A percentile compares a stretch with the other conserved stretches of the same genome.
Evolutionary conservation across 768 basidiomycete species (phyloP).

Genomic region (Phaeotremella skinneri): DNA sequence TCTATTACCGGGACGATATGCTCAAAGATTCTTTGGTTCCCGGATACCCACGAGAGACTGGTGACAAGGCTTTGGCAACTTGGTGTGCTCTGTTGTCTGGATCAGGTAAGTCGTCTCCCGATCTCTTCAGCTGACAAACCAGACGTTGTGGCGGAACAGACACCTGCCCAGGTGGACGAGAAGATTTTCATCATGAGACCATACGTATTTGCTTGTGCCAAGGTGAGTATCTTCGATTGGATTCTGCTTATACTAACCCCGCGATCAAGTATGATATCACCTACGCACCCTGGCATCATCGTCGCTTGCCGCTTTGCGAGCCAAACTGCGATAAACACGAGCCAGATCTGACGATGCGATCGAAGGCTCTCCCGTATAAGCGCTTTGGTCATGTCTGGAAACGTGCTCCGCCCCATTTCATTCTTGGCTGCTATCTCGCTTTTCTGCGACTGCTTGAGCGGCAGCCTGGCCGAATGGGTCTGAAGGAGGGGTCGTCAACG

Average conservation of each 20-base stretch:
- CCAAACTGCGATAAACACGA: conserved; percentile 27
- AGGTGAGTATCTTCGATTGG: conserved; percentile 35
- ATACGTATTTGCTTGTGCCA: conserved; percentile 54
- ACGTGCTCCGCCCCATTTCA: conserved; percentile 37
- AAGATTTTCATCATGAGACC: conserved; percentile 53
- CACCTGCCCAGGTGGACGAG: conserved; percentile 49
- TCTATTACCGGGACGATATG: conserved; percentile 46
- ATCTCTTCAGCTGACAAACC: conserved; percentile 12
- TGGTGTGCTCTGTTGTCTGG: conserved; percentile 46
- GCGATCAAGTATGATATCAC: conserved; percentile 39
- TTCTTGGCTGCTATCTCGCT: conserved; percentile 30
- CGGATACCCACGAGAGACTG: conserved; percentile 50
- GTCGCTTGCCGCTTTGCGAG: conserved; percentile 36
- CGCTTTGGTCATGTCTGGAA: conserved; percentile 47
- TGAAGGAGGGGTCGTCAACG: conserved; percentile 25
- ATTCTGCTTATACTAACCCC: background rate
- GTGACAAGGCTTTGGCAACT: conserved; percentile 42
- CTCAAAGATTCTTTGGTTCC: conserved; percentile 50
- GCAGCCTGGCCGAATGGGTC: conserved; percentile 33
- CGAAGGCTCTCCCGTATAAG: conserved; percentile 40
- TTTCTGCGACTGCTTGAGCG: conserved; percentile 44
- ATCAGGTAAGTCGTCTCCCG: conserved; percentile 19
- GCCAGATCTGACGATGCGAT: conserved; percentile 19
- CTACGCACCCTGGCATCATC: conserved; percentile 45
- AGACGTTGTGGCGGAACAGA: conserved; percentile 39